Evolutionary conservation across 106 monocot species (phyloP), one percentile per base, ranked within the genome.

Genomic region (Allium sativum): DNA sequence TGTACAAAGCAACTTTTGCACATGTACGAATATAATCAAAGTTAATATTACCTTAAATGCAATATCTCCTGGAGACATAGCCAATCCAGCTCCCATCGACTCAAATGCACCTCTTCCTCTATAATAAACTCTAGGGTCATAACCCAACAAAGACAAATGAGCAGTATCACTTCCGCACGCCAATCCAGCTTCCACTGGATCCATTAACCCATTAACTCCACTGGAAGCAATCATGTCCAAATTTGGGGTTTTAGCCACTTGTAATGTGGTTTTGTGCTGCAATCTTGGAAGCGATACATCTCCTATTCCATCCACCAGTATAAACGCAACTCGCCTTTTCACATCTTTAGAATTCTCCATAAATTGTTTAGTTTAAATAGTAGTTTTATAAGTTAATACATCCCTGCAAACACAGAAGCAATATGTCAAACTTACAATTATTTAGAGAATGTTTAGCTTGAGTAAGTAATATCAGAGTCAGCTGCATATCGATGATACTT

Each of bases 81-180:
- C 90, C 73, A 96, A 68, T 14, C 96, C 96, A 47, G 96, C 87
- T 48, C 90, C 96, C 96, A 96, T 96, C 9, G 96, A 96, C 71
- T 96, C 96, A 58, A 91, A 96, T 18, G 96, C 90, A 50, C 96
- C 96, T 53, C 96, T 66, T 21, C 96, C 96, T 14, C 90, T 76
- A 54, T 96, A 96, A 61, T 91, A 96, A 59, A 84, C 67, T 61
- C 90, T 79, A 0, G 96, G 96, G 62, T 96, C 84, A 72, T 96
- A 96, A 3, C 96, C 96, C 48, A 96, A 65, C 9, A 96, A 44
- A 69, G 96, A 96, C 42, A 96, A 84, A 65, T 91, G 96, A 14
- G 96, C 90, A 5, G 96, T 96, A 55, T 96, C 96, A 57, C 96
- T 96, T 9, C 96, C 87, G 65, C 96, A 96, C 45, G 79, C 96